phyloP scores from a whole-genome alignment of 2,329 filamentous ascomycete species.

The Pseudogymnoascus sp. region DNA sequence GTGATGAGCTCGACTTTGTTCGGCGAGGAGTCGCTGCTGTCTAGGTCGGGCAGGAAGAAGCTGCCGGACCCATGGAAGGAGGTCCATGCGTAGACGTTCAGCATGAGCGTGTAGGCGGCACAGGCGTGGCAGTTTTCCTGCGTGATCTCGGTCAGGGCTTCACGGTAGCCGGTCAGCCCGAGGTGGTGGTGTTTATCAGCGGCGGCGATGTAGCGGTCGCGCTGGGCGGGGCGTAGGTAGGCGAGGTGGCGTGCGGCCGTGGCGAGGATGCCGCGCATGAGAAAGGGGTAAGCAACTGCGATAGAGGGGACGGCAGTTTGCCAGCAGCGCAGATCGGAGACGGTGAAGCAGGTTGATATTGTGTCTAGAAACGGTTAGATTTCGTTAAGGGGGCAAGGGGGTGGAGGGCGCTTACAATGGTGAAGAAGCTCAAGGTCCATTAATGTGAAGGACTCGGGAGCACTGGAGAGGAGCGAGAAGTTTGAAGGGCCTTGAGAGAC shows the following conservation, averaged over 20 bases:
- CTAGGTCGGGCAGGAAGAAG: constrained; percentile 13
- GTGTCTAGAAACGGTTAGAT: constrained; percentile 5
- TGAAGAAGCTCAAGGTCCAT: constrained; percentile 18
- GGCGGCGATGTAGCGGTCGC: background rate
- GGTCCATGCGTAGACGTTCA: constrained; percentile 14
- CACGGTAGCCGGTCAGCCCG: constrained; percentile 10
- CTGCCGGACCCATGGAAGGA: constrained; percentile 11
- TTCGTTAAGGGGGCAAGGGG: background rate
- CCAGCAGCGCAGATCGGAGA: constrained; percentile 14
- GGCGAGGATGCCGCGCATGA: constrained; percentile 17
- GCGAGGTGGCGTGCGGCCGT: constrained; percentile 16
- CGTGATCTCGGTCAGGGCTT: constrained; percentile 10
- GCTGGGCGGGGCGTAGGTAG: constrained; percentile 8
- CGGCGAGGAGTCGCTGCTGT: background rate
- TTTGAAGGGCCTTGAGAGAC: background rate
- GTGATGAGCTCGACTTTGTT: constrained; percentile 11
- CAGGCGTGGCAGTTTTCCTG: constrained; percentile 14
- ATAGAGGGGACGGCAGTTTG: constrained; percentile 14
- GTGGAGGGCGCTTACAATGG: constrained; percentile 4
- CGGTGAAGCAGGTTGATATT: constrained; percentile 13
- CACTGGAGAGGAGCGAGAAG: background rate
- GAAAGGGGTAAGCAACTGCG: constrained; percentile 15
- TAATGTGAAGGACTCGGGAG: constrained; percentile 2
- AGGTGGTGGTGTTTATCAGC: constrained; percentile 13
- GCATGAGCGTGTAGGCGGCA: constrained; percentile 13